These are phyloP conservation scores for Alectoria sarmentosa DNA, from an alignment of 495 filamentous ascomycete genomes.

Conservation along the genomic window DNA sequence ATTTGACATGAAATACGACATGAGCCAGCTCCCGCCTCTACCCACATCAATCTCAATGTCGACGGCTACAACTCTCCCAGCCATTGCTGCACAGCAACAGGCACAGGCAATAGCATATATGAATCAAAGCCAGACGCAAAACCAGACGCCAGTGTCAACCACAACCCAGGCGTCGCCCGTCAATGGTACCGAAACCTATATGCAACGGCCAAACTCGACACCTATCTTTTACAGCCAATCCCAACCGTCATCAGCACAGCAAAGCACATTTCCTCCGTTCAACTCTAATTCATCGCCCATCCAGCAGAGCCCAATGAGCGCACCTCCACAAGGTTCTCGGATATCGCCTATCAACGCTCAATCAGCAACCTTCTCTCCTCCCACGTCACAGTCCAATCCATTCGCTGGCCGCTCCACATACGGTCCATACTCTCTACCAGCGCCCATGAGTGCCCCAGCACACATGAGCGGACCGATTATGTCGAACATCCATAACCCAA, in stretches of 20 bases:
- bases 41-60: conserved; percentile 46
- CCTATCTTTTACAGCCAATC: conserved; percentile 50
- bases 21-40: conserved; percentile 53
- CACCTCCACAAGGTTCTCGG: conserved; percentile 41
- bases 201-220: conserved; percentile 51
- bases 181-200: conserved; percentile 57
- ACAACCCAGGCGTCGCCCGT: conserved; percentile 55
- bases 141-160: conserved; percentile 35
- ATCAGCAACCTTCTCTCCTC: conserved; percentile 42
- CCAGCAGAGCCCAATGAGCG: conserved; percentile 53
- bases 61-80: conserved; percentile 30
- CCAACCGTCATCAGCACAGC: conserved; percentile 57
- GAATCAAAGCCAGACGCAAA: conserved; percentile 20
- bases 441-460: conserved; percentile 35
- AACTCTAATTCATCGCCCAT: conserved; percentile 49
- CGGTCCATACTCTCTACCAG: conserved; percentile 49
- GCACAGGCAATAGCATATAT: conserved; percentile 20
- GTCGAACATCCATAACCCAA: conserved; percentile 69
- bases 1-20: conserved; percentile 41
- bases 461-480: conserved; percentile 54
- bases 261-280: conserved; percentile 52
- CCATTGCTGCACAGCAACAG: conserved; percentile 23
- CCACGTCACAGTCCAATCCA: conserved; percentile 36
- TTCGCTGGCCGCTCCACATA: conserved; percentile 42
- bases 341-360: conserved; percentile 49